Conservation (phyloP, 2,329 filamentous ascomycete genomes). For the Colletotrichum sp. region DNA sequence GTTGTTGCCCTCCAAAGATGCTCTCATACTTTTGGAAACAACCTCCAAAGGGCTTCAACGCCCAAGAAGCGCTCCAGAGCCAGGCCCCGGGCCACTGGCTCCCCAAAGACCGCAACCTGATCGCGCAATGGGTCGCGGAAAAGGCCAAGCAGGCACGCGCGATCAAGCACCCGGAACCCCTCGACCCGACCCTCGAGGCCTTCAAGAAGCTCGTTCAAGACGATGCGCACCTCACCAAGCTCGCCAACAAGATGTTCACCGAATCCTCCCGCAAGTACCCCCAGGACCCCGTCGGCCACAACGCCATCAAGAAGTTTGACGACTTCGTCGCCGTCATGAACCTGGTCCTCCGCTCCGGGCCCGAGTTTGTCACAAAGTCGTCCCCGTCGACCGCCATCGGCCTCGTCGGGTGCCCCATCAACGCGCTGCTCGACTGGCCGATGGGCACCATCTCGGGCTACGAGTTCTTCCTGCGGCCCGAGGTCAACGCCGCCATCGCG, state of each 20-base stretch:
- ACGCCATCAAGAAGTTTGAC: neutral
- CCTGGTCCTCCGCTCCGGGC: neutral
- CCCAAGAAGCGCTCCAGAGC: neutral
- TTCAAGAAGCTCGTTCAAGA: neutral
- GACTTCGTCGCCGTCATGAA: neutral
- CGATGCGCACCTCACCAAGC: neutral
- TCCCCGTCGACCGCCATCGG: constrained; percentile 28
- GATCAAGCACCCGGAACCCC: neutral
- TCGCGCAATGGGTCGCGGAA: neutral
- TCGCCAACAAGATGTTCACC: constrained; percentile 2
- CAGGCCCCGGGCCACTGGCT: neutral
- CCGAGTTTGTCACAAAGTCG: neutral
- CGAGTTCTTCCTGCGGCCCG: constrained; percentile 56
- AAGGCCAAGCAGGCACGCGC: neutral
- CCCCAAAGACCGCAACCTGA: neutral
- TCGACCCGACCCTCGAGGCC: neutral
- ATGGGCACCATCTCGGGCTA: constrained; percentile 61
- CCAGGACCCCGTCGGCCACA: neutral
- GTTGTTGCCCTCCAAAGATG: neutral
- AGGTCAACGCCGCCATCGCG: constrained; percentile 57
- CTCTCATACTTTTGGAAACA: neutral
- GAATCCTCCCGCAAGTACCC: neutral
- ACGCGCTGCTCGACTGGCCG: constrained; percentile 63
- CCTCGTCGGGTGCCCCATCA: constrained; percentile 61
- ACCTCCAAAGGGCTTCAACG: neutral